These are phyloP conservation scores for Crinitomyces ghanaensis DNA, from an alignment of 805 yeast genomes.

Conservation along the genomic window DNA sequence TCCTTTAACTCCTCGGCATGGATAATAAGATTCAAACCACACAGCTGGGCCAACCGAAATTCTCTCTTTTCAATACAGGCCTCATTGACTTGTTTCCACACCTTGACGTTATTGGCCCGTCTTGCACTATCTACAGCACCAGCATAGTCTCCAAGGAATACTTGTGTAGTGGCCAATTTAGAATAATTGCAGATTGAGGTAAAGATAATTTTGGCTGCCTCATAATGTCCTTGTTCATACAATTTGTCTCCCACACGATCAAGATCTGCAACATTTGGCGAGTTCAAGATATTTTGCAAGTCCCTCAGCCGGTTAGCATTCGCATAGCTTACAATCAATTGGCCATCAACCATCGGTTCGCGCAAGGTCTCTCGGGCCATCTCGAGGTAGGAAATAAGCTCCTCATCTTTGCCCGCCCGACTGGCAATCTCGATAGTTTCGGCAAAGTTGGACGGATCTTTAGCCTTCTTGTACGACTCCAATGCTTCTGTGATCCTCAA, in stretches of 20 bases:
- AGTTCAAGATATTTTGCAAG: slow-evolving; percentile 71
- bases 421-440: slow-evolving; percentile 92
- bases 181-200: slow-evolving; percentile 86
- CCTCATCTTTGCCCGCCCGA: slow-evolving; percentile 94
- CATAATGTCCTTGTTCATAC: slow-evolving; percentile 68
- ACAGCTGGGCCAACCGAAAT: slow-evolving; percentile 93
- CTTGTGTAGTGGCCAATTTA: slow-evolving; percentile 92
- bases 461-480: slow-evolving; percentile 81
- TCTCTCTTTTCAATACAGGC: slow-evolving; percentile 94
- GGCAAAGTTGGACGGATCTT: slow-evolving; percentile 80
- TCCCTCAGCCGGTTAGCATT: slow-evolving; percentile 62
- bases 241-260: slow-evolving; percentile 88
- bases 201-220: slow-evolving; percentile 85
- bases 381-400: slow-evolving; percentile 68
- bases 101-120: slow-evolving; percentile 85
- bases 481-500: slow-evolving; percentile 86
- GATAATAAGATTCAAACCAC: slow-evolving; percentile 93
- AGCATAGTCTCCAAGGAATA: slow-evolving; percentile 83
- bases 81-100: slow-evolving; percentile 95
- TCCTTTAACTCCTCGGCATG: slow-evolving; percentile 96
- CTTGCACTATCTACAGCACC: slow-evolving; percentile 98
- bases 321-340: slow-evolving; percentile 80
- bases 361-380: slow-evolving; percentile 90
- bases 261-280: slow-evolving; percentile 86
- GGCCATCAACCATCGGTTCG: slow-evolving; percentile 89